Base-by-base conservation (phyloP, 2,329 filamentous ascomycete genomes). In the Clarireedia monteithiana region DNA sequence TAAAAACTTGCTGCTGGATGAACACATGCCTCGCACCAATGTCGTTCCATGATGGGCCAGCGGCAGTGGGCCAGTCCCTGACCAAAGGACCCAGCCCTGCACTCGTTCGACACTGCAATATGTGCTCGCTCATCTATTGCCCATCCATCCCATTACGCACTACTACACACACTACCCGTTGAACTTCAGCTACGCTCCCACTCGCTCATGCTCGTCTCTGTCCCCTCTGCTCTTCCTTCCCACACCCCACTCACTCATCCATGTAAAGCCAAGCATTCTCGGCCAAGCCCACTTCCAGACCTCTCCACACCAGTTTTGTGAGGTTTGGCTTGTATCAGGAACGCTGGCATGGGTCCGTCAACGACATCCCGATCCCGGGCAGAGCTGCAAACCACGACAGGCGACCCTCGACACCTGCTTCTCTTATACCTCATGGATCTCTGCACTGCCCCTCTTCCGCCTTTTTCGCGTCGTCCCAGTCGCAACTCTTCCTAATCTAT, bases 391-490 rank as follows among this genome's bases (percentile, higher is more conserved):
- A 46, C 53, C 56, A 58, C 58, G 53, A 60, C 63, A 64, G 63
- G 61, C 62, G 52, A 60, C 70, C 73, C 71, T 71, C 70, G 64
- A 53, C 50, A 57, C 67, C 73, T 73, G 36, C 71, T 71, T 75
- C 73, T 77, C 73, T 77, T 78, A 78, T 78, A 67, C 75, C 72
- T 73, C 72, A 68, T 68, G 72, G 72, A 70, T 74, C 70, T 63
- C 73, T 74, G 74, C 75, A 74, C 73, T 72, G 73, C 73, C 74
- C 74, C 72, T 74, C 73, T 65, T 64, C 62, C 58, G 65, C 65
- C 68, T 71, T 68, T 70, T 70, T 66, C 70, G 71, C 74, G 71
- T 73, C 73, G 70, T 74, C 72, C 72, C 72, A 73, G 71, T 69
- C 69, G 68, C 68, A 69, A 67, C 63, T 68, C 67, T 68, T 70